Conservation (phyloP, 768 basidiomycete species). For the Russula griseocarnosa region DNA sequence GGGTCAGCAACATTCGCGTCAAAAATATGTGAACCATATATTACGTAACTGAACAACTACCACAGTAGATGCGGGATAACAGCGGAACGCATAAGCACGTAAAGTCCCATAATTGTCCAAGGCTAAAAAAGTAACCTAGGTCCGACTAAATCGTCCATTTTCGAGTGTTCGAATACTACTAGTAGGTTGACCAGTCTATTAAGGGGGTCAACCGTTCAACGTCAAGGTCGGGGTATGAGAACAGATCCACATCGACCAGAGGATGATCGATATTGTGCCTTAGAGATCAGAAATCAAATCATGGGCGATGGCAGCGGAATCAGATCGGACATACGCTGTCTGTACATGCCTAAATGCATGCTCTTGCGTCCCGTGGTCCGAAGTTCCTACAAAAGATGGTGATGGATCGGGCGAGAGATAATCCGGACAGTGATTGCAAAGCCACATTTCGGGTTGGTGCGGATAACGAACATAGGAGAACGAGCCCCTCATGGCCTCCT, state of each 20-base stretch:
- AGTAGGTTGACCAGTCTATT: background rate
- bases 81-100: background rate
- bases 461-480: background rate
- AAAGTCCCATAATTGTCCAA: background rate
- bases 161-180: background rate
- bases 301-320: background rate
- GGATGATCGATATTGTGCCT: conserved; percentile 18
- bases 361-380: background rate
- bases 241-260: conserved; percentile 9
- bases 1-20: too few relatives aligned
- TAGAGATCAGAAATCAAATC: background rate
- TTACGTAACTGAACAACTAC: background rate
- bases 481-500: background rate
- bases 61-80: background rate
- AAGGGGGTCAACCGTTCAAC: background rate
- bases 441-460: conserved; percentile 4
- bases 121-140: background rate
- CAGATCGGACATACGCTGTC: conserved; percentile 5
- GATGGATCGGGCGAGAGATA: background rate
- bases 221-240: conserved; percentile 1
- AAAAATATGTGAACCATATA: background rate
- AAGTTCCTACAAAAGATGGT: background rate
- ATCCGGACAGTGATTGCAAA: conserved; percentile 22
- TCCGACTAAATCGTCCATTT: background rate
- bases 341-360: conserved; percentile 1